These are phyloP conservation scores for Pseudopediastrum boryanum DNA, from an alignment of 139 green algal genomes.

Conservation along the genomic window DNA sequence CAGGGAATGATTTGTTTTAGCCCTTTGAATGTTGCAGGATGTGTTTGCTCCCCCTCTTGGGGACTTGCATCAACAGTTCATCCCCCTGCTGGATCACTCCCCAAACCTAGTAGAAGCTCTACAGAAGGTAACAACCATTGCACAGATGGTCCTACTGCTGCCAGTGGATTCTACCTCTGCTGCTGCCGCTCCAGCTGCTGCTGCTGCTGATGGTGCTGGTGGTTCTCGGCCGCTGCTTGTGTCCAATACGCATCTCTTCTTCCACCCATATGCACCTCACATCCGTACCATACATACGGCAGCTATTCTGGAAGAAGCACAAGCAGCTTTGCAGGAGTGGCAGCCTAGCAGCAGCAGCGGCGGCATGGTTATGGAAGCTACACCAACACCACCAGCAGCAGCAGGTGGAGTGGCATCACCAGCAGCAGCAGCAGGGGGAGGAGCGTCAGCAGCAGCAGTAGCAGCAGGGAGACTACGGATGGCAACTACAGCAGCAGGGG, in stretches of 20 bases:
- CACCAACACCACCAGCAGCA: too few species aligned
- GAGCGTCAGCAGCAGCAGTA: conserved; percentile 25
- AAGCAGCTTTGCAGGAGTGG: conserved; percentile 40
- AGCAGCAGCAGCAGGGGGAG: not conserved
- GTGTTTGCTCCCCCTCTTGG: conserved; percentile 39
- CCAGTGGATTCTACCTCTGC: not conserved
- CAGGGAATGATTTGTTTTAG: too few species aligned
- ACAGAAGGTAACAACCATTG: conserved; percentile 81
- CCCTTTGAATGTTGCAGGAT: conserved; percentile 16
- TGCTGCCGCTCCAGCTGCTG: not conserved
- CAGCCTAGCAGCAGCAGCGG: conserved; percentile 25
- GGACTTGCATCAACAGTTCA: conserved; percentile 59
- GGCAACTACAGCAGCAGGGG: too few species aligned
- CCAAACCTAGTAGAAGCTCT: conserved; percentile 68
- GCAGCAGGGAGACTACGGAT: not conserved
- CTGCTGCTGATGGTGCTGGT: not conserved
- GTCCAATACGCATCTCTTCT: conserved; percentile 95
- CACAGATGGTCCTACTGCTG: conserved; percentile 71
- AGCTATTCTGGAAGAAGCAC: conserved; percentile 70
- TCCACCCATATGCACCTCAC: conserved; percentile 86
- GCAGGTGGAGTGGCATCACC: not conserved
- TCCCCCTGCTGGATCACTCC: conserved; percentile 68
- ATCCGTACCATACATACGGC: conserved; percentile 87
- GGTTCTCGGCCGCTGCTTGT: conserved; percentile 48
- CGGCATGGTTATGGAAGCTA: too few species aligned